Percentiles rank a stretch among this genome's conserved stretches.
These are phyloP conservation scores for Alternaria sp. DNA, from an alignment of 2,329 filamentous ascomycete genomes.

Conservation along the genomic window DNA sequence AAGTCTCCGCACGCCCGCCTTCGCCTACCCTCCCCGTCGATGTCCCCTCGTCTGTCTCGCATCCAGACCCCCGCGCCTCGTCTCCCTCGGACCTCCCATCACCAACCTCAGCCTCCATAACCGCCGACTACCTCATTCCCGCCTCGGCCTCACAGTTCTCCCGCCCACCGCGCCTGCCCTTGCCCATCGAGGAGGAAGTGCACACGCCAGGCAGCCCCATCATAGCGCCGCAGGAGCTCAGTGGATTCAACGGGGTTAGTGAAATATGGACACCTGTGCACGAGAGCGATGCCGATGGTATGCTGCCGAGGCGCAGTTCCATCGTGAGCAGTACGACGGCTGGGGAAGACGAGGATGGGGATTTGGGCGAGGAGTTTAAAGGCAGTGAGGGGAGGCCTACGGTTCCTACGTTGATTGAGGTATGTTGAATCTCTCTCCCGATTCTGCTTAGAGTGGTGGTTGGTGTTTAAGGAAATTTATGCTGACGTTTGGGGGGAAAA, in stretches of 20 bases:
- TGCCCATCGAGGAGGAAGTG: slow-evolving; percentile 92
- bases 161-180: slow-evolving; percentile 85
- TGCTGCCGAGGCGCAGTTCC: slow-evolving; percentile 64
- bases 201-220: slow-evolving; percentile 92
- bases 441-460: too few relatives aligned
- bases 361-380: slow-evolving; percentile 73
- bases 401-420: slow-evolving; percentile 81
- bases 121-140: slow-evolving; percentile 48
- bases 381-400: slow-evolving; percentile 72
- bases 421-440: neutral
- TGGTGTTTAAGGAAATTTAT: too few relatives aligned
- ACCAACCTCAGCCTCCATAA: slow-evolving; percentile 39
- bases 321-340: slow-evolving; percentile 65
- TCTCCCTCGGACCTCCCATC: slow-evolving; percentile 16
- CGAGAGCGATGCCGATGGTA: slow-evolving; percentile 56
- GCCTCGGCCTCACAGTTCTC: slow-evolving; percentile 55
- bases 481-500: too few relatives aligned
- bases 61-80: slow-evolving; percentile 27
- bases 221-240: slow-evolving; percentile 71
- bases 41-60: slow-evolving; percentile 43
- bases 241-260: neutral
- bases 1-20: slow-evolving; percentile 11
- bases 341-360: slow-evolving; percentile 69
- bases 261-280: slow-evolving; percentile 57
- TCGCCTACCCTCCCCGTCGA: slow-evolving; percentile 51